A percentile compares a stretch with the other conserved stretches of the same genome.
Evolutionary conservation across 805 yeast species (phyloP).

Genomic region (Kluyveromyces starmeri): DNA sequence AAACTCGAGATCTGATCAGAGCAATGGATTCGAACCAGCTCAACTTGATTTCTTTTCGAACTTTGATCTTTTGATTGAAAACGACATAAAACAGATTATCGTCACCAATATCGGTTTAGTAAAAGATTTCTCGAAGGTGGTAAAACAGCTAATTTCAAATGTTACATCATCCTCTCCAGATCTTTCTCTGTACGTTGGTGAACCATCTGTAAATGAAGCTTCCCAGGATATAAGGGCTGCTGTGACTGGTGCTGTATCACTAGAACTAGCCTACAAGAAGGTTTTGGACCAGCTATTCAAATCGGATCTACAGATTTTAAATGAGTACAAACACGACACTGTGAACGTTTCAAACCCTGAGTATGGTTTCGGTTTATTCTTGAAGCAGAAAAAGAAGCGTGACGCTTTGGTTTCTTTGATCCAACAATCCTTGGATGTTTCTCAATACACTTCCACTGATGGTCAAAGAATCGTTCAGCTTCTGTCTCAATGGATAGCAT

Average conservation of each 20-base stretch:
- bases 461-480: constrained; percentile 43
- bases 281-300: constrained; percentile 60
- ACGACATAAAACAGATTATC: constrained; percentile 42
- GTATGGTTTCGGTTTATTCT: constrained; percentile 73
- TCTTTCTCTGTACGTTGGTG: constrained; percentile 57
- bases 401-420: constrained; percentile 37
- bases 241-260: constrained; percentile 38
- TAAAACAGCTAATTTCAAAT: constrained; percentile 44
- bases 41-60: constrained; percentile 67
- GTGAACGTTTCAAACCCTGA: constrained; percentile 62
- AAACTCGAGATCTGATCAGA: constrained; percentile 17
- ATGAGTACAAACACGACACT: constrained; percentile 41
- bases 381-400: constrained; percentile 48
- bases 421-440: constrained; percentile 36
- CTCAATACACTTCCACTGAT: constrained; percentile 34
- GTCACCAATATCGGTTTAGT: constrained; percentile 38
- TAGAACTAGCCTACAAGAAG: constrained; percentile 71
- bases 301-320: constrained; percentile 47
- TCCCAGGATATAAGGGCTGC: constrained; percentile 12
- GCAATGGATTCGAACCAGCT: constrained; percentile 54
- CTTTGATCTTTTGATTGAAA: constrained; percentile 36
- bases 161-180: constrained; percentile 44
- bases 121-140: constrained; percentile 27
- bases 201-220: constrained; percentile 6
- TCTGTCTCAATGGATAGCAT: constrained; percentile 64